A percentile compares a stretch with the other conserved stretches of the same genome.
phyloP scores from a whole-genome alignment of 768 basidiomycete species.

The Gyrodon lividus region DNA sequence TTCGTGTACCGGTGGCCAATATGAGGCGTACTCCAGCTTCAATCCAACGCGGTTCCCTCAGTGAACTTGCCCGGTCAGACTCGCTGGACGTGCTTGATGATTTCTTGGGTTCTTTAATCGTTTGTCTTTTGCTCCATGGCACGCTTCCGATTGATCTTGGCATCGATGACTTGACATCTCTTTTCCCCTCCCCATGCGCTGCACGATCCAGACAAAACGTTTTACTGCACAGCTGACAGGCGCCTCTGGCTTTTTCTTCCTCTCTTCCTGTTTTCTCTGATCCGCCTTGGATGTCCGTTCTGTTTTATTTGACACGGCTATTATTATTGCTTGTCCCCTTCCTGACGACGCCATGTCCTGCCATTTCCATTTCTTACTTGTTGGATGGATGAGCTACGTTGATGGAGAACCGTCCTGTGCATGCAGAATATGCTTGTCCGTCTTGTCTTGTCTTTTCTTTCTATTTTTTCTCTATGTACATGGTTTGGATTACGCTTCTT shows the following conservation, averaged over 20 bases:
- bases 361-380: too few species aligned
- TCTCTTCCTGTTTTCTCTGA: not conserved
- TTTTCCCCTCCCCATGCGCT: not conserved
- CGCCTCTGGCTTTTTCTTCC: not conserved
- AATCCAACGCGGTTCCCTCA: conserved; percentile 25
- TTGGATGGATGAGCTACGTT: too few species aligned
- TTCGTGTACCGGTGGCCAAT: conserved; percentile 22
- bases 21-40: conserved; percentile 20
- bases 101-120: not conserved
- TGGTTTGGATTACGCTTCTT: too few species aligned
- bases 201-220: conserved; percentile 7
- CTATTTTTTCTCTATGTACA: too few species aligned
- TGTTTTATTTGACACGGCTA: conserved; percentile 9
- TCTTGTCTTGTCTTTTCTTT: too few species aligned
- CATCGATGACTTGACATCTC: not conserved
- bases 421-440: too few species aligned
- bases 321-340: conserved; percentile 22
- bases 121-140: not conserved
- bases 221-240: not conserved
- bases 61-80: not conserved
- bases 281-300: not conserved
- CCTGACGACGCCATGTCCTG: conserved; percentile 1
- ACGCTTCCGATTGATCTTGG: not conserved
- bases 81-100: not conserved
- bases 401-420: too few species aligned